Evolutionary conservation across 78 protist genomes (phyloP).

Genomic region (Blattamonas nauphoetae): DNA sequence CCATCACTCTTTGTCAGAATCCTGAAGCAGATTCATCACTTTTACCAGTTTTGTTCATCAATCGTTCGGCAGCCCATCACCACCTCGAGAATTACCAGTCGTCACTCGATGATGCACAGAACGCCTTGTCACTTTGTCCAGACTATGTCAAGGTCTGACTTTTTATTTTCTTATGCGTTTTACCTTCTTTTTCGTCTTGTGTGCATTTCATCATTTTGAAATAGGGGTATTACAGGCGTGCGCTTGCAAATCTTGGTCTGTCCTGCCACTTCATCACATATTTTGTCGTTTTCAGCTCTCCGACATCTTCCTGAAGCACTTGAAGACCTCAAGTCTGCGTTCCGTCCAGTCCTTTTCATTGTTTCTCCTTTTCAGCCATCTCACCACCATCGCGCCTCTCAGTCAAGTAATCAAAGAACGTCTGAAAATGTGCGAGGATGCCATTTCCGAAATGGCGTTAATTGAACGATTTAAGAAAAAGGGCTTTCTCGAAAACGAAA

Average conservation of each 20-base stretch:
- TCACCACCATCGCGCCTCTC: background rate
- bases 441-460: background rate
- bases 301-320: background rate
- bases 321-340: background rate
- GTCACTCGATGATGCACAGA: background rate
- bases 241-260: background rate
- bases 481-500: background rate
- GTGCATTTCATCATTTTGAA: no score
- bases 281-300: background rate
- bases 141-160: background rate
- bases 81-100: background rate
- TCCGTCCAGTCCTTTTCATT: no score
- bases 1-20: background rate
- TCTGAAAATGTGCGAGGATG: background rate
- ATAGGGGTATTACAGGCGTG: background rate
- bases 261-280: background rate
- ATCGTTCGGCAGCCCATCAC: background rate
- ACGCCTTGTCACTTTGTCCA: background rate
- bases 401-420: background rate
- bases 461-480: background rate
- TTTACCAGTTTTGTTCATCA: background rate
- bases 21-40: background rate
- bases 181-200: no score
- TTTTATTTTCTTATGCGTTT: background rate
- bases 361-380: no score